Evolutionary conservation across 2,329 filamentous ascomycete genomes (phyloP).

Genomic region (Pleomassaria siparia): DNA sequence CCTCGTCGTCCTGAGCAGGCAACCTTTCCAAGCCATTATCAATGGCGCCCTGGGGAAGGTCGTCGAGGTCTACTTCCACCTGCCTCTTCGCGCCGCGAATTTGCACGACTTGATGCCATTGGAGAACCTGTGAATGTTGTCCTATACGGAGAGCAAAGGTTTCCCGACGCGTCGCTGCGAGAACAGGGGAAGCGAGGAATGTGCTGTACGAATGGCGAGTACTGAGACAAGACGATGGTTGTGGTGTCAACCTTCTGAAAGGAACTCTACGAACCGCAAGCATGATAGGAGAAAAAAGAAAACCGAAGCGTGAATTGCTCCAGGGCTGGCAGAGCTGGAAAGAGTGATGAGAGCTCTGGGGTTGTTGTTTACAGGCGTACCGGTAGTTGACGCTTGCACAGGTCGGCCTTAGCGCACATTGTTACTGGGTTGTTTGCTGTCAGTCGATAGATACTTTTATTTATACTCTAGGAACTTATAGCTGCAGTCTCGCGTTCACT

Average conservation of each 20-base stretch:
- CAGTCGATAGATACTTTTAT: too few relatives aligned
- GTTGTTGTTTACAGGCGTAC: neutral
- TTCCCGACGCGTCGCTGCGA: constrained; percentile 26
- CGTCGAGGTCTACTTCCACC: constrained; percentile 36
- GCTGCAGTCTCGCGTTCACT: too few relatives aligned
- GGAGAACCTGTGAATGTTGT: constrained; percentile 27
- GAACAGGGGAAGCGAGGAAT: constrained; percentile 7
- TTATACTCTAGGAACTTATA: too few relatives aligned
- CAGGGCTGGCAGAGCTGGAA: too few relatives aligned
- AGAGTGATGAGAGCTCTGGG: neutral
- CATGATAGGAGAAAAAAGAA: neutral
- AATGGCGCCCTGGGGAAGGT: constrained; percentile 60
- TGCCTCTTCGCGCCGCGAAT: constrained; percentile 46
- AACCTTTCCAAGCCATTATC: constrained; percentile 46
- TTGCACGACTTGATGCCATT: constrained; percentile 22
- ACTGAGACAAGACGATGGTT: neutral
- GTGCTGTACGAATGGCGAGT: neutral
- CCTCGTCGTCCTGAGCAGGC: constrained; percentile 47
- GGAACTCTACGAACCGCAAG: neutral
- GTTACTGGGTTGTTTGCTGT: too few relatives aligned
- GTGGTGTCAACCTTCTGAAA: neutral
- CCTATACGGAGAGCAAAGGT: too few relatives aligned
- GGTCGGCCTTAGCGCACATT: neutral
- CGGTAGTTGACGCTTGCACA: neutral
- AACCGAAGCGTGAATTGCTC: too few relatives aligned